phyloP scores from a whole-genome alignment of 495 filamentous ascomycete species.

The Trichocladium uniseriatum region DNA sequence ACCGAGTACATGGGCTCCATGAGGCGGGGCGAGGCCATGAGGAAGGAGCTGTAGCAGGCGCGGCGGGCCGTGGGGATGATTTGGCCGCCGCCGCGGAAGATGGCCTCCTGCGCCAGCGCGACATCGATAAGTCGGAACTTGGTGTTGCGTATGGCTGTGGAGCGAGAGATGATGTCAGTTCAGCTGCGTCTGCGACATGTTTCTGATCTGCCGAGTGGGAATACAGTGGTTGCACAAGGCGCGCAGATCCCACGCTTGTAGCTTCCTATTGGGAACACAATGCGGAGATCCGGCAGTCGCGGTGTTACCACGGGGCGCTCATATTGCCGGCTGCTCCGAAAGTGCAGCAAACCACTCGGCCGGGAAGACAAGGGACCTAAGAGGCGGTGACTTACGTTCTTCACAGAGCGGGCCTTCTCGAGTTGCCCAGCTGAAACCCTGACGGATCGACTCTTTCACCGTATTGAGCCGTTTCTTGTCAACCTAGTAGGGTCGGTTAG shows the following conservation, averaged over 20 bases:
- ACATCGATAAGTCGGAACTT: constrained; percentile 93
- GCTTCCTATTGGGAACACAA: too few species aligned
- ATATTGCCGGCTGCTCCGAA: background rate
- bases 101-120: constrained; percentile 74
- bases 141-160: constrained; percentile 80
- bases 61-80: constrained; percentile 92
- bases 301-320: background rate
- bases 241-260: too few species aligned
- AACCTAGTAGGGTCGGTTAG: constrained; percentile 41
- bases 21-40: constrained; percentile 90
- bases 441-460: constrained; percentile 82
- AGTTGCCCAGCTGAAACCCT: constrained; percentile 93
- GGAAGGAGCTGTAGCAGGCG: constrained; percentile 86
- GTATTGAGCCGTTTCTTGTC: constrained; percentile 83
- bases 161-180: background rate
- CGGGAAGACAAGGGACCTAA: constrained; percentile 1
- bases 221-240: too few species aligned
- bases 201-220: too few species aligned
- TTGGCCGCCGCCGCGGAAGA: constrained; percentile 90
- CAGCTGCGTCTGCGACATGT: too few species aligned
- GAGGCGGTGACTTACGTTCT: constrained; percentile 64
- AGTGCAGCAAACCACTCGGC: constrained; percentile 15
- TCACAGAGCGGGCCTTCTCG: constrained; percentile 95
- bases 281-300: background rate
- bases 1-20: constrained; percentile 94